Percentiles rank a stretch among this genome's conserved stretches.
phyloP scores from a whole-genome alignment of 257 asterid species.

The Solanum chmielewskii region DNA sequence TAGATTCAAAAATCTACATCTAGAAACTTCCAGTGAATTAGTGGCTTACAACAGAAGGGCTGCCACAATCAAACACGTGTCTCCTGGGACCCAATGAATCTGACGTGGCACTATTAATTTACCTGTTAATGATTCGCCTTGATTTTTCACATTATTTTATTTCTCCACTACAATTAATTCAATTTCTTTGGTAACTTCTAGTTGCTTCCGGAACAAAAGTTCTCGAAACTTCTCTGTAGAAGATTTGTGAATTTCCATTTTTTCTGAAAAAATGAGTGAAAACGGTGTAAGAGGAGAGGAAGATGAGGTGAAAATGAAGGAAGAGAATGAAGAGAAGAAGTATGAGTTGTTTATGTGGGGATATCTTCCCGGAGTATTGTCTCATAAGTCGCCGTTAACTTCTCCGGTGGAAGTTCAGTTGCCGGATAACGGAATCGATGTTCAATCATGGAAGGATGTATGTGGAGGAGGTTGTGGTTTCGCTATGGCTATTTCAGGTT shows the following conservation, averaged over 20 bases:
- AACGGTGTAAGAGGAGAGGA: constrained; percentile 3
- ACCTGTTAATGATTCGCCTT: constrained; percentile 50
- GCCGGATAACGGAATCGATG: constrained; percentile 22
- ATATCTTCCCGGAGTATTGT: constrained; percentile 53
- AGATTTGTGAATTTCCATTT: background rate
- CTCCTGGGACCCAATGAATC: constrained; percentile 8
- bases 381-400: constrained; percentile 31
- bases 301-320: background rate
- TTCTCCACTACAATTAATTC: background rate
- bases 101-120: constrained; percentile 38
- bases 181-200: background rate
- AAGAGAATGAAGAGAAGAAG: constrained; percentile 1
- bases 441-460: constrained; percentile 59
- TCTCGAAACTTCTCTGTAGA: background rate
- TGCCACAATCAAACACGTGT: constrained; percentile 30
- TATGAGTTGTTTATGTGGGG: constrained; percentile 62
- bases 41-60: constrained; percentile 7
- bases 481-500: constrained; percentile 65
- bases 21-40: constrained; percentile 38
- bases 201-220: background rate
- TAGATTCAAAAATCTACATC: constrained; percentile 9
- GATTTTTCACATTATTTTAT: background rate
- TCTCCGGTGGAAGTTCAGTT: constrained; percentile 33
- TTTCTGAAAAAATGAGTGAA: constrained; percentile 21
- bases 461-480: constrained; percentile 82